Evolutionary conservation across 2,329 filamentous ascomycete genomes (phyloP), one percentile per base, ranked within the genome.

Genomic region (Colletotrichum caudatum): DNA sequence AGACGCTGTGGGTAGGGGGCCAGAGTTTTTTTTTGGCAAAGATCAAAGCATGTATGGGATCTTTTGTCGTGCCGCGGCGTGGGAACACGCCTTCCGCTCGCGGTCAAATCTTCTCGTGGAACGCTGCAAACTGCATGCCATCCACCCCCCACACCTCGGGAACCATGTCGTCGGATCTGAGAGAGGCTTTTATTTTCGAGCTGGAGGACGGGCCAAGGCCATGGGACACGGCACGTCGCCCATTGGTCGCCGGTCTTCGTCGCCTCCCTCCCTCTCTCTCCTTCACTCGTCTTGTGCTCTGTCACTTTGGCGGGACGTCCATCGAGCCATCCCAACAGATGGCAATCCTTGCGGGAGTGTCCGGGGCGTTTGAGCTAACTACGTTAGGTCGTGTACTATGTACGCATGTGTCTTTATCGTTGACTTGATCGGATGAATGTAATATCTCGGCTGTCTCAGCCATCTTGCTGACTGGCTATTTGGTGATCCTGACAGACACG

Each of bases 111-210:
- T 35, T 53, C 33, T 50, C n/a, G 14, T 35, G 20, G 33, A 39
- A 39, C 50, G 50, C 44, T 33, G 48, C 26, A 64, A 54, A 54
- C 37, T 53, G 20, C 50, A 54, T 14, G 61, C 50, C 48, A 8
- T 8, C 26, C 23, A 23, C 44, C 7, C 16, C 44, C 44, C 18
- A 6, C 48, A 56, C 50, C 37, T 44, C 37, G 11, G 39, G 61
- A 51, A 54, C 61, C 61, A 64, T 46, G 50, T 54, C 37, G 50
- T 37, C 12, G 61, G 23, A 54, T 54, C 37, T 23, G n/a, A 54
- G 61, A 53, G 35, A 37, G 41, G 41, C 7, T 44, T 44, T 11
- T 29, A 20, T 11, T 44, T 37, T 37, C 35, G 18, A 23, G 35
- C 18, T 37, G 59, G 8, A 20, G 35, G 37, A 54, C 23, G n/a